Conservation (phyloP, 768 basidiomycete species). For the Russula sp. region DNA sequence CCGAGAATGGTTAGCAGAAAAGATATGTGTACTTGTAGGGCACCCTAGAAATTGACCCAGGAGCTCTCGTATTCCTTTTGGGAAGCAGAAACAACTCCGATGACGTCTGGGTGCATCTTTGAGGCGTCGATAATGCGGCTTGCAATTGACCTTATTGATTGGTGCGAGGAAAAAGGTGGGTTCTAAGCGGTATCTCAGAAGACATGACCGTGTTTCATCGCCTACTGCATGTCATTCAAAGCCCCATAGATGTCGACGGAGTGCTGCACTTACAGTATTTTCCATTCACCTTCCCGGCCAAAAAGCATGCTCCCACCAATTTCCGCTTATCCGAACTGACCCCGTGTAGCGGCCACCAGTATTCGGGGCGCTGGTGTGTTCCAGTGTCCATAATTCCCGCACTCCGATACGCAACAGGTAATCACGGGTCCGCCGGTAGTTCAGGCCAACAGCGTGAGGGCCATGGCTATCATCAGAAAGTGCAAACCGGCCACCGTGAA, state of each 20-base stretch:
- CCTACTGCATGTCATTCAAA: neutral
- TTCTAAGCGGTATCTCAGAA: slow-evolving; percentile 2
- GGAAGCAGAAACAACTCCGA: neutral
- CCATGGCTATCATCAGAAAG: slow-evolving; percentile 97
- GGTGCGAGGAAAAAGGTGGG: neutral
- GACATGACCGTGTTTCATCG: neutral
- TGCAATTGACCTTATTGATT: neutral
- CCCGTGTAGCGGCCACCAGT: slow-evolving; percentile 38
- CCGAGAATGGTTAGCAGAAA: neutral
- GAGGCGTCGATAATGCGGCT: slow-evolving; percentile 1
- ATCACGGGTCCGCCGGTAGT: slow-evolving; percentile 58
- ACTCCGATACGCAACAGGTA: slow-evolving; percentile 63
- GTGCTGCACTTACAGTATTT: neutral
- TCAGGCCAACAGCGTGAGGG: slow-evolving; percentile 77
- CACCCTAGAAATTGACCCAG: neutral
- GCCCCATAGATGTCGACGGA: neutral
- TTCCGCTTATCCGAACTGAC: slow-evolving; percentile 39
- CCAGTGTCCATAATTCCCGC: slow-evolving; percentile 57
- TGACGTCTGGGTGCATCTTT: slow-evolving; percentile 1
- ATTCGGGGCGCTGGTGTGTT: slow-evolving; percentile 35
- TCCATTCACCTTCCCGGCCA: slow-evolving; percentile 33
- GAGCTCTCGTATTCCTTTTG: neutral
- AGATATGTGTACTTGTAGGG: neutral
- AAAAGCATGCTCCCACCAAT: slow-evolving; percentile 55
- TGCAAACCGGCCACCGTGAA: slow-evolving; percentile 62